A percentile compares a stretch with the other conserved stretches of the same genome.
Conservation (phyloP, 108 stramenopile genomes). For the Cyclotella choctawhatcheeana region DNA sequence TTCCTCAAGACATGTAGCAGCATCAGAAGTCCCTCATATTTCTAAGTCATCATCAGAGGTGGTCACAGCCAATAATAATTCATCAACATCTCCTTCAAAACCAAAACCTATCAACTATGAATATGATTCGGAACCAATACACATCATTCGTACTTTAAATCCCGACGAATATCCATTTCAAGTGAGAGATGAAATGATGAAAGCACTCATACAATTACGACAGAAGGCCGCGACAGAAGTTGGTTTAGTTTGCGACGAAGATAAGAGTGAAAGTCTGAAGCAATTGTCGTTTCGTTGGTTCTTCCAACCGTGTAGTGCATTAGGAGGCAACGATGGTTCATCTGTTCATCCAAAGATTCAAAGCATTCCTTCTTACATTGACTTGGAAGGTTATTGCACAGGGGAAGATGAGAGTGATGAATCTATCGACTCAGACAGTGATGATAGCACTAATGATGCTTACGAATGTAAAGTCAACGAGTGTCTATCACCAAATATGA, state of each 20-base stretch:
- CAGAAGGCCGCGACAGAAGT: slow-evolving; percentile 45
- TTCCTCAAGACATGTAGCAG: background rate
- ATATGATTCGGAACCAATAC: slow-evolving; percentile 45
- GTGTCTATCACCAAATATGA: slow-evolving; percentile 1
- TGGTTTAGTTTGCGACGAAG: slow-evolving; percentile 28
- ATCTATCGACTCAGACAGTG: slow-evolving; percentile 15
- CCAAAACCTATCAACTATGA: slow-evolving; percentile 9
- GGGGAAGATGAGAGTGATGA: slow-evolving; percentile 40
- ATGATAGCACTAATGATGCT: slow-evolving; percentile 15
- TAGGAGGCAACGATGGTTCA: slow-evolving; percentile 34
- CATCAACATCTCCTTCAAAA: background rate
- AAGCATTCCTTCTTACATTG: slow-evolving; percentile 48
- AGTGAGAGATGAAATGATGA: slow-evolving; percentile 50
- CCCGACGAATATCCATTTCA: slow-evolving; percentile 53
- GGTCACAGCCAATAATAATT: background rate
- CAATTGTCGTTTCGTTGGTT: slow-evolving; percentile 50
- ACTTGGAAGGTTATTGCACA: slow-evolving; percentile 57
- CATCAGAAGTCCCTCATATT: no score
- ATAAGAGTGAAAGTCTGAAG: background rate
- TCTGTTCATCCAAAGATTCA: slow-evolving; percentile 43
- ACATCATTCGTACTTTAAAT: slow-evolving; percentile 46
- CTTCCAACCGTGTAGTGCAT: slow-evolving; percentile 56
- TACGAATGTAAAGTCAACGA: background rate
- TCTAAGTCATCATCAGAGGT: no score
- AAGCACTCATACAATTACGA: slow-evolving; percentile 13